These are phyloP conservation scores for Stephania cephalantha DNA, from an alignment of 164 flowering plant species.

Conservation along the genomic window DNA sequence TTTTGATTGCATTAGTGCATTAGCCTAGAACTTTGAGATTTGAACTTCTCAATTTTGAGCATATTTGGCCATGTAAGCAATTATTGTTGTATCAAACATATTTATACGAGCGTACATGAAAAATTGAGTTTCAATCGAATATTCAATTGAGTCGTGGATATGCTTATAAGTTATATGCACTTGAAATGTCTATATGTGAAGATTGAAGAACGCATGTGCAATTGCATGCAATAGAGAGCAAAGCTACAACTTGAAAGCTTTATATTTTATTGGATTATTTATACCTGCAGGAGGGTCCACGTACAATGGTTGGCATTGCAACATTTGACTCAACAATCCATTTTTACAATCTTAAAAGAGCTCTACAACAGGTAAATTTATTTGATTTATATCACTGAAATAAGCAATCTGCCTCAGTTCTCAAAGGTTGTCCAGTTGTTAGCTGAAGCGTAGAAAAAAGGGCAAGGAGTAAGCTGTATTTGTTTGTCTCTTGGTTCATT, in stretches of 20 bases:
- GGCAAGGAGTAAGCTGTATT: no score
- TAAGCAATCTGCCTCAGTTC: background rate
- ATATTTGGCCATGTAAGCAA: no score
- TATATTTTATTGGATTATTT: background rate
- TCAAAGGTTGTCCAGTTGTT: no score
- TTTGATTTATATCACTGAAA: background rate
- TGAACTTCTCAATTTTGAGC: no score
- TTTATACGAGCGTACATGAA: background rate
- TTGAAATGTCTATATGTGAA: background rate
- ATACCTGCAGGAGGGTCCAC: conserved; percentile 83
- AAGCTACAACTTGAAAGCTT: background rate
- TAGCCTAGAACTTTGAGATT: no score
- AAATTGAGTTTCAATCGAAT: background rate
- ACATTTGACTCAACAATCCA: conserved; percentile 96
- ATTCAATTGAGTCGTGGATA: background rate
- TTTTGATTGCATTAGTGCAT: no score
- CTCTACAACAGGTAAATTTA: conserved; percentile 68
- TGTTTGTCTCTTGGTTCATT: no score
- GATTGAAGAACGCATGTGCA: no score
- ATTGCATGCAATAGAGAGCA: no score
- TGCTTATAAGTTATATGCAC: background rate
- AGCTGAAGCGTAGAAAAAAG: no score
- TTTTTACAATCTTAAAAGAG: conserved; percentile 91
- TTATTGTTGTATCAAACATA: no score
- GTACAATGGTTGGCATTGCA: conserved; percentile 94